phyloP scores from a whole-genome alignment of 768 basidiomycete genomes.

The Melanogaster broomeanus region DNA sequence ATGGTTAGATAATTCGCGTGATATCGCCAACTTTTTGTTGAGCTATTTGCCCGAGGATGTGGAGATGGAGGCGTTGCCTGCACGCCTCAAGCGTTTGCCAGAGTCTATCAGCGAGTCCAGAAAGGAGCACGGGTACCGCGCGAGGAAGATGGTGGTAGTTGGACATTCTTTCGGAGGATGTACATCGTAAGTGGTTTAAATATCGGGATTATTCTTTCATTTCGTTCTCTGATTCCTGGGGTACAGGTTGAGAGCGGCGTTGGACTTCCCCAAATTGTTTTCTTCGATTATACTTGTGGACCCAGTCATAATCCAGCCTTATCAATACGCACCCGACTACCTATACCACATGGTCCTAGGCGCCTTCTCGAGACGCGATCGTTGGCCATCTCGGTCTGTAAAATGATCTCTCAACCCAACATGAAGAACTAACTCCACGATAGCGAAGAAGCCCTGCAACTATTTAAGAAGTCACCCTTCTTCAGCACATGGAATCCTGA shows the following conservation, averaged over 20 bases:
- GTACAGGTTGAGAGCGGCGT: slow-evolving; percentile 62
- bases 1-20: slow-evolving; percentile 77
- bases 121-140: slow-evolving; percentile 45
- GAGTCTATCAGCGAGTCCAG: slow-evolving; percentile 43
- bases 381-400: slow-evolving; percentile 63
- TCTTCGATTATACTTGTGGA: slow-evolving; percentile 74
- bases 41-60: slow-evolving; percentile 58
- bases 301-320: slow-evolving; percentile 57
- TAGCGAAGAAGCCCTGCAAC: slow-evolving; percentile 60
- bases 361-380: slow-evolving; percentile 58
- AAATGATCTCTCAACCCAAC: neutral
- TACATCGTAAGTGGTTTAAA: slow-evolving; percentile 53
- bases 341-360: slow-evolving; percentile 30
- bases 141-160: slow-evolving; percentile 61
- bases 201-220: too few species aligned
- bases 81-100: slow-evolving; percentile 53
- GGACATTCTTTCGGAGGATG: slow-evolving; percentile 90
- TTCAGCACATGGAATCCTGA: slow-evolving; percentile 71
- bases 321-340: neutral
- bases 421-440: neutral
- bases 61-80: slow-evolving; percentile 43
- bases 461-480: slow-evolving; percentile 58
- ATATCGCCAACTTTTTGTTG: slow-evolving; percentile 74
- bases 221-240: slow-evolving; percentile 1
- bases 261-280: slow-evolving; percentile 66